Evolutionary conservation across 257 asterid genomes (phyloP), one percentile per base, ranked within the genome.

Genomic region (Solanum chmielewskii): DNA sequence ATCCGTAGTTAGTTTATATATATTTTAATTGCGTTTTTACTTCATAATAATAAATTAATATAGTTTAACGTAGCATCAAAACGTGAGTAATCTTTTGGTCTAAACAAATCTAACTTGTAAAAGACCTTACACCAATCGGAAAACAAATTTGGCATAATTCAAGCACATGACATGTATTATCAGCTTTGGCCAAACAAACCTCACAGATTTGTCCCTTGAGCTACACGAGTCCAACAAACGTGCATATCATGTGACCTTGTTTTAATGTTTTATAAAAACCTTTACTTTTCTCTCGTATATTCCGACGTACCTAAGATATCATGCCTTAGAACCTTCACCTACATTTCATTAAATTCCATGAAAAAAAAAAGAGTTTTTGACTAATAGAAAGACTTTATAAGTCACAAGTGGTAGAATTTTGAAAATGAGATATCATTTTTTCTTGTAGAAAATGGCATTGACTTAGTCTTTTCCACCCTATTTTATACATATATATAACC

Each of bases 361-460:
- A 73, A 73, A 20, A 16, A 73, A 37, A 0, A 20, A 18, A 35
- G 5, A 35, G 35, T 33, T 5, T 35, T 73, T 73, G 81, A 73
- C 81, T 73, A 35, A 44, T 73, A 73, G 29, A 73, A 73, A 73
- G 37, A 7, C 60, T 44, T 44, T 9, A 7, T 1, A 80, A 9
- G 84, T 27, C 42, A 80, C 2, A 49, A 80, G 85, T 80, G 42
- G 69, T 27, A 47, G 18, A 80, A 10, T 18, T 80, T 80, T 15
- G 69, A 80, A 80, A 47, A 80, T 80, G 20, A 29, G 11, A 47
- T 39, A 27, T 37, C 66, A 27, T 16, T 29, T 49, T 80, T 9
- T 18, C 44, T 81, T 49, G 69, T 49, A 33, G 85, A 81, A 81
- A 81, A 81, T 47, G 29, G 66, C 44, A 81, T 81, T 81, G 85